Evolutionary conservation across 495 filamentous ascomycete genomes (phyloP).

Genomic region (Pseudevernia furfuracea): DNA sequence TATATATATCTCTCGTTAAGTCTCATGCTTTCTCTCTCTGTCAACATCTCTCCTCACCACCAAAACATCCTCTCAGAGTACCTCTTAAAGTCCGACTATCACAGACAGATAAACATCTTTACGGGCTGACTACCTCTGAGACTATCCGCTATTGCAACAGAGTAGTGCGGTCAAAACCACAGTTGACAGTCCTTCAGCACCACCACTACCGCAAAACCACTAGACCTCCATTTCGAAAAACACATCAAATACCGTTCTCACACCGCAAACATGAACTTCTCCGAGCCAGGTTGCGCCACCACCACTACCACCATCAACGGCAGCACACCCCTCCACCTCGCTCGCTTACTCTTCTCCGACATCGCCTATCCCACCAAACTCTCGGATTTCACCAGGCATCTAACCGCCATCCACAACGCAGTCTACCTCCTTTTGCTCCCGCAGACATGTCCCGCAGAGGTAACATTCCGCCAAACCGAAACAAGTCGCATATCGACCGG

Average conservation of each 20-base stretch:
- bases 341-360: not conserved
- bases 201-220: not conserved
- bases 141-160: not conserved
- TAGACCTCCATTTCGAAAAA: not conserved
- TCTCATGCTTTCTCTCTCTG: not conserved
- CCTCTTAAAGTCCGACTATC: not conserved
- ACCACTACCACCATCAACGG: not conserved
- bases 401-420: not conserved
- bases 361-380: not conserved
- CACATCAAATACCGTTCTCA: not conserved
- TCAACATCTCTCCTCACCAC: not conserved
- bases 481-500: not conserved
- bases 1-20: not conserved
- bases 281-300: not conserved
- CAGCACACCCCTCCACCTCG: not conserved
- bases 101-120: not conserved
- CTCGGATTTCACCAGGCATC: not conserved
- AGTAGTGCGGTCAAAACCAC: not conserved
- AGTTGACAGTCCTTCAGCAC: not conserved
- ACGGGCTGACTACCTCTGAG: not conserved
- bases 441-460: not conserved
- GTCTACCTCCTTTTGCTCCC: not conserved
- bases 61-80: not conserved
- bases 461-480: not conserved
- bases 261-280: constrained; percentile 3